phyloP scores from a whole-genome alignment of 805 yeast genomes.

The Candida maesae region DNA sequence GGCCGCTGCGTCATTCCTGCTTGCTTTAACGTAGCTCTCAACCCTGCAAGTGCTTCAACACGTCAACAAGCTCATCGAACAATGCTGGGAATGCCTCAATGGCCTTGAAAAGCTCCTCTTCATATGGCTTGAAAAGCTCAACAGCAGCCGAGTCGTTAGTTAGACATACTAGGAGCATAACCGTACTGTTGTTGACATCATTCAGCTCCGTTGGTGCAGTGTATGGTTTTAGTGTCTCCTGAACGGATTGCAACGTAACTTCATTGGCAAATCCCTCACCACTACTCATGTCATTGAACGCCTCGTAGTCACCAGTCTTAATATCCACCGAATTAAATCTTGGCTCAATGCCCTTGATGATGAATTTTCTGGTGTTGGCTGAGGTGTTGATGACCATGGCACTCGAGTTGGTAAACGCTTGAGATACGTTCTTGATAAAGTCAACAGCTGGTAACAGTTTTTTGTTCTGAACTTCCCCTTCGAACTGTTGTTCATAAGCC shows the following conservation, averaged over 20 bases:
- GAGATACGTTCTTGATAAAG: conserved; percentile 89
- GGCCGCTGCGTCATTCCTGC: too few relatives aligned
- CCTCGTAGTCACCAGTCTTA: conserved; percentile 42
- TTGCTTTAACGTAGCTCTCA: neutral
- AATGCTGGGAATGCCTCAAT: conserved; percentile 34
- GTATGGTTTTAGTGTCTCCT: conserved; percentile 17
- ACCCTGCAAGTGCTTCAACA: conserved; percentile 21
- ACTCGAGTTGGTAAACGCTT: conserved; percentile 81
- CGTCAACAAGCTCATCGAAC: conserved; percentile 25
- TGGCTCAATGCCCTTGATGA: conserved; percentile 93
- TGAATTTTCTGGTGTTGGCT: conserved; percentile 71
- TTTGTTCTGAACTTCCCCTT: conserved; percentile 48
- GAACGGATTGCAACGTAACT: conserved; percentile 8
- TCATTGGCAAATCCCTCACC: conserved; percentile 1
- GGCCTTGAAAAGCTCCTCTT: conserved; percentile 30
- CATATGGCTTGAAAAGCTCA: conserved; percentile 31
- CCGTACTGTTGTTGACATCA: conserved; percentile 39
- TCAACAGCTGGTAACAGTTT: conserved; percentile 90
- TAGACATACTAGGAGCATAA: conserved; percentile 34
- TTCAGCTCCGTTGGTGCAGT: conserved; percentile 32
- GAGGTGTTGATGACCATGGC: conserved; percentile 84
- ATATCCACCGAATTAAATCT: conserved; percentile 54
- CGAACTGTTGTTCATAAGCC: conserved; percentile 85
- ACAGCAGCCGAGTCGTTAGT: conserved; percentile 30
- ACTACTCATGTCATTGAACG: conserved; percentile 22